These are phyloP conservation scores for Ceratocystis destructans DNA, from an alignment of 2,329 filamentous ascomycete genomes.

Conservation along the genomic window DNA sequence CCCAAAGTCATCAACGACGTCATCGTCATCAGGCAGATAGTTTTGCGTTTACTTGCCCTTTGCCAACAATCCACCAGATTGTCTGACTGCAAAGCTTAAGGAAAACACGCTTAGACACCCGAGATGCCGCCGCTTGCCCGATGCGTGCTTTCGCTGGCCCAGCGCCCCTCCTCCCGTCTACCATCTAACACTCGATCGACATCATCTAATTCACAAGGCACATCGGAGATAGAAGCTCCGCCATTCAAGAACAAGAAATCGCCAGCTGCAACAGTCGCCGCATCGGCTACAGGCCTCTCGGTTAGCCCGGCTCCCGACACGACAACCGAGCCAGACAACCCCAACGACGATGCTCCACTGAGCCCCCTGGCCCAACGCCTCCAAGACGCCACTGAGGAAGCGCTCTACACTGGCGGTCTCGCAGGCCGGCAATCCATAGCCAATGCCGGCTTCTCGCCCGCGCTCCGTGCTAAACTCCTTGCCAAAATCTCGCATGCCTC, in stretches of 20 bases:
- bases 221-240: neutral
- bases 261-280: neutral
- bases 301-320: too few relatives aligned
- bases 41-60: neutral
- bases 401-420: slow-evolving; percentile 43
- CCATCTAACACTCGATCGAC: neutral
- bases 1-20: neutral
- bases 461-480: slow-evolving; percentile 45
- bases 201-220: neutral
- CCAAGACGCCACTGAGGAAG: slow-evolving; percentile 50
- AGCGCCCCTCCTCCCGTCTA: neutral
- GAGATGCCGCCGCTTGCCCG: neutral
- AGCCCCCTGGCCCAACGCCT: slow-evolving; percentile 34
- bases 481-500: slow-evolving; percentile 41
- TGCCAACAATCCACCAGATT: neutral
- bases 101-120: neutral
- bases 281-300: neutral
- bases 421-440: slow-evolving; percentile 46
- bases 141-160: neutral
- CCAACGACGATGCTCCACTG: neutral
- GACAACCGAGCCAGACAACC: neutral
- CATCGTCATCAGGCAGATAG: neutral
- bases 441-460: slow-evolving; percentile 50
- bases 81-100: too few relatives aligned
- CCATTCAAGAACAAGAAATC: neutral